Conservation (phyloP, 768 basidiomycete species). For the Agrocybe pediades region DNA sequence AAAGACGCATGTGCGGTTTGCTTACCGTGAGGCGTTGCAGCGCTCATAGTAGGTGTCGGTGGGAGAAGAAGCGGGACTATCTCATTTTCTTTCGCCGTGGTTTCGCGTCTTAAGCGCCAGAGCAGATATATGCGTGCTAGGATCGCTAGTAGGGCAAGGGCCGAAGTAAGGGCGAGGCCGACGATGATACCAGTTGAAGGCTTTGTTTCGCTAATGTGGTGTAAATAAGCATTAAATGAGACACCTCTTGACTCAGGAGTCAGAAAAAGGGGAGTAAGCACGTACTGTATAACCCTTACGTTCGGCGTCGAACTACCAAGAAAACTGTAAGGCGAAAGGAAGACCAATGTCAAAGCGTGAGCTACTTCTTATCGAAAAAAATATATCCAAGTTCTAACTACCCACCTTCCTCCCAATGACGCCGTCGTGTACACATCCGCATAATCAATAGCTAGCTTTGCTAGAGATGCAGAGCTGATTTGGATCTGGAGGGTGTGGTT, state of each 20-base stretch:
- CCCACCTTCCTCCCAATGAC: conserved; percentile 15
- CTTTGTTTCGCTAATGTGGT: no score
- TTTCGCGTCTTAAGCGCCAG: background rate
- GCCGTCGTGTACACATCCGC: conserved; percentile 17
- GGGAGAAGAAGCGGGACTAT: no score
- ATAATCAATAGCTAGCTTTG: conserved; percentile 17
- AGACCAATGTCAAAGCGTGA: no score
- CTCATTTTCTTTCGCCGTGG: no score
- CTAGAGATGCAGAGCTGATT: background rate
- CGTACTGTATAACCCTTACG: background rate
- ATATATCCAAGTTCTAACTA: background rate
- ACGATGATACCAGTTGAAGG: no score
- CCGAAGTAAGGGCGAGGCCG: background rate
- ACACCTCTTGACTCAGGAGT: no score
- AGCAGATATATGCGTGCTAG: background rate
- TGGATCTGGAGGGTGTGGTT: conserved; percentile 7
- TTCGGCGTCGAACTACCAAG: background rate
- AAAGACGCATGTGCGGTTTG: no score
- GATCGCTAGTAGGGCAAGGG: background rate
- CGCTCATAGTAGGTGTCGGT: no score
- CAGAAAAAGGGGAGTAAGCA: background rate
- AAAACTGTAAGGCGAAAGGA: background rate
- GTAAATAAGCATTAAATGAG: no score
- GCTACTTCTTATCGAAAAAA: background rate
- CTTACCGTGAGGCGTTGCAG: no score